Evolutionary conservation across 2,329 filamentous ascomycete genomes (phyloP).

Genomic region (Pseudogymnoascus sp.): DNA sequence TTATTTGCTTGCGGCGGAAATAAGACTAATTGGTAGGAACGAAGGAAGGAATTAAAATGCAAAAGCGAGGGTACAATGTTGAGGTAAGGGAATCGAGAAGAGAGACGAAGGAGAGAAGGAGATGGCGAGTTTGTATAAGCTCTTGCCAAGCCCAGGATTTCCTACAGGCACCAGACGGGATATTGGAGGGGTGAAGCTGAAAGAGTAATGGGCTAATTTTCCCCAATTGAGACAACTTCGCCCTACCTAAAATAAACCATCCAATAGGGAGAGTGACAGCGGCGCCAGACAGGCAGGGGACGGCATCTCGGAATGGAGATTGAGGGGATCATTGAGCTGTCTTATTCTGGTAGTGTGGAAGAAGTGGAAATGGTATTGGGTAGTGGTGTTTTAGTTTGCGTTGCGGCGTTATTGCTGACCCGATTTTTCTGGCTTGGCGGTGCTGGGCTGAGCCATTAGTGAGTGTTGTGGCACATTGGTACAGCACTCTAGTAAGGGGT

Average conservation of each 20-base stretch:
- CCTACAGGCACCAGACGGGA: background rate
- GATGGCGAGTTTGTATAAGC: background rate
- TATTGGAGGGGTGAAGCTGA: constrained; percentile 2
- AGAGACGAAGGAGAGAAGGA: background rate
- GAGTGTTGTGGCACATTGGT: background rate
- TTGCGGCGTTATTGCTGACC: constrained; percentile 3
- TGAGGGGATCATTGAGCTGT: background rate
- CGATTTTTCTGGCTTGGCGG: background rate
- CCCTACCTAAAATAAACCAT: background rate
- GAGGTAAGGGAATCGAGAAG: background rate
- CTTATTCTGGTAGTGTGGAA: background rate
- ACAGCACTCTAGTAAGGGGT: background rate
- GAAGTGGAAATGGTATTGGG: background rate
- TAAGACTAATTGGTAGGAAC: background rate
- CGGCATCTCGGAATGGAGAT: background rate
- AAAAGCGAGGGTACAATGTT: background rate
- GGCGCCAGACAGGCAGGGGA: background rate
- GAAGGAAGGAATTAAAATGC: constrained; percentile 1
- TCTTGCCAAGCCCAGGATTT: background rate
- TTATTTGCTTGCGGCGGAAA: background rate
- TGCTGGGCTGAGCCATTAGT: background rate
- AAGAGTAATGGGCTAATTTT: background rate
- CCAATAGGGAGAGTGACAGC: background rate
- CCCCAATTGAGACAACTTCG: background rate
- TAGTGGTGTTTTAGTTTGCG: background rate